These are phyloP conservation scores for Ogataea ramenticola DNA, from an alignment of 805 yeast species.

Conservation along the genomic window DNA sequence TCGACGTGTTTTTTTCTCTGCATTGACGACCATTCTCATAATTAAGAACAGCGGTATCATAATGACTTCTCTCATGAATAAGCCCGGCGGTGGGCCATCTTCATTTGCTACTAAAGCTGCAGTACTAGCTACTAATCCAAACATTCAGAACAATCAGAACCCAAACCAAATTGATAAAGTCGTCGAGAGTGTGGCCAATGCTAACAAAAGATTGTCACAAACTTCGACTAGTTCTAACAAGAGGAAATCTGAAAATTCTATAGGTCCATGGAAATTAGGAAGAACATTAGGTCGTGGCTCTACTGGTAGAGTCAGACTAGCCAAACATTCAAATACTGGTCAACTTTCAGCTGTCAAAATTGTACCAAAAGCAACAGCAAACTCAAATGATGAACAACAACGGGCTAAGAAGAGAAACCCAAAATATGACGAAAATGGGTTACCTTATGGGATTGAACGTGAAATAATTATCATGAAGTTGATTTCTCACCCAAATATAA, in stretches of 20 bases:
- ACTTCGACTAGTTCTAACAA: constrained; percentile 33
- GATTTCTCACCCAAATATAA: constrained; percentile 86
- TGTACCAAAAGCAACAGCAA: constrained; percentile 53
- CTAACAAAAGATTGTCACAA: constrained; percentile 29
- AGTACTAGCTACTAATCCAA: constrained; percentile 7
- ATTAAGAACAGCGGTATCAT: background rate
- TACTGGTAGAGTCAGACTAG: constrained; percentile 72
- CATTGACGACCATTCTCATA: too few relatives aligned
- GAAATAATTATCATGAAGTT: constrained; percentile 97
- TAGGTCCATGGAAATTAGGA: constrained; percentile 82
- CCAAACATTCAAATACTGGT: constrained; percentile 62
- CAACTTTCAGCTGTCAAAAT: constrained; percentile 80
- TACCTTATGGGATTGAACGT: constrained; percentile 94
- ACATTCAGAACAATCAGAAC: background rate
- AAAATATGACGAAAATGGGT: constrained; percentile 34
- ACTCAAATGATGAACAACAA: constrained; percentile 12
- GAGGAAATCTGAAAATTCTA: constrained; percentile 32
- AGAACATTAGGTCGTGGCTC: constrained; percentile 78
- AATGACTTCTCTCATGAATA: background rate
- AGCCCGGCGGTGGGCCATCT: constrained; percentile 2
- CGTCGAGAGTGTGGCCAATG: constrained; percentile 29
- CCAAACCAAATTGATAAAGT: constrained; percentile 36
- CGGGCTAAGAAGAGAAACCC: constrained; percentile 16
- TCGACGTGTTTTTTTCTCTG: too few relatives aligned
- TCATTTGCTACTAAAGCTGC: constrained; percentile 22